Conservation (phyloP, 2,329 filamentous ascomycete genomes). For the Massarina eburnea region DNA sequence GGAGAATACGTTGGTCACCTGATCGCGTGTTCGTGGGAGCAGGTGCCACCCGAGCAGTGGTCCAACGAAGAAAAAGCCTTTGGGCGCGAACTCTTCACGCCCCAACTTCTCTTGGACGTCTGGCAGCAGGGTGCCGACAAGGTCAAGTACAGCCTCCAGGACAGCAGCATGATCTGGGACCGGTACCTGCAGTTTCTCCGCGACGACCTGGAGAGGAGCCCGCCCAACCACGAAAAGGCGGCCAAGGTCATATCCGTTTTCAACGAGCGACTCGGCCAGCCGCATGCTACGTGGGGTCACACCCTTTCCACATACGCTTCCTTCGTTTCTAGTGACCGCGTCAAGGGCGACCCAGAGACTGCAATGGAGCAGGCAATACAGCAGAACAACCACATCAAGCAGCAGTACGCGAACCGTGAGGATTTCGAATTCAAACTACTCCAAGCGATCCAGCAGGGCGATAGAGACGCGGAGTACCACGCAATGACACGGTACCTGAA, state of each 20-base stretch:
- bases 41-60: conserved; percentile 50
- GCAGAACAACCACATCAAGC: conserved; percentile 64
- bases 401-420: conserved; percentile 65
- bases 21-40: conserved; percentile 64
- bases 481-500: conserved; percentile 71
- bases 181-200: conserved; percentile 73
- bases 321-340: conserved; percentile 67
- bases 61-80: conserved; percentile 68
- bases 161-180: conserved; percentile 76
- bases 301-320: conserved; percentile 75
- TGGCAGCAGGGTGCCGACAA: conserved; percentile 73
- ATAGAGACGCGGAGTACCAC: conserved; percentile 59
- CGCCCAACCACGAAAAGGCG: conserved; percentile 56
- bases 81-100: conserved; percentile 71
- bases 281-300: conserved; percentile 73
- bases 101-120: conserved; percentile 65
- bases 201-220: conserved; percentile 63
- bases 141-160: conserved; percentile 72
- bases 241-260: conserved; percentile 70
- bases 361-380: conserved; percentile 70
- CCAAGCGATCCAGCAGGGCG: conserved; percentile 58
- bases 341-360: conserved; percentile 71
- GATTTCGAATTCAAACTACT: conserved; percentile 67
- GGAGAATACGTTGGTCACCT: conserved; percentile 77
- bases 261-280: conserved; percentile 68